These are phyloP conservation scores for Boletus bicolor DNA, from an alignment of 768 basidiomycete species.

Conservation along the genomic window DNA sequence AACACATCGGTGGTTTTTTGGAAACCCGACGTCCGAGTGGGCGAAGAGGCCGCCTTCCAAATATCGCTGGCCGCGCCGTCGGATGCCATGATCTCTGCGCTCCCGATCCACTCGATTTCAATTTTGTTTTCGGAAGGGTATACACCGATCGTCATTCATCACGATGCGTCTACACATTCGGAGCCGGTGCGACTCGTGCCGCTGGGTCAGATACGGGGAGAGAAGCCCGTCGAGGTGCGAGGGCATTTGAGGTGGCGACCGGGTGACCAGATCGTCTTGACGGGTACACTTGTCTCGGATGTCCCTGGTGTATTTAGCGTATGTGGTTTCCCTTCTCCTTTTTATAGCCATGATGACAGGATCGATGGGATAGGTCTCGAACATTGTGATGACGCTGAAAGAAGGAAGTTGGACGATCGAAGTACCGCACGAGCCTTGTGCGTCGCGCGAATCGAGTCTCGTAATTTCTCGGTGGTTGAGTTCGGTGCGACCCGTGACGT, in stretches of 20 bases:
- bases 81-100: slow-evolving; percentile 44
- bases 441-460: slow-evolving; percentile 32
- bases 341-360: not conserved
- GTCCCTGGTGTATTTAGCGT: slow-evolving; percentile 54
- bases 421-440: slow-evolving; percentile 49
- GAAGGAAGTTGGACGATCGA: slow-evolving; percentile 68
- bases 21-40: slow-evolving; percentile 57
- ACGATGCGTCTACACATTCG: slow-evolving; percentile 28
- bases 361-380: slow-evolving; percentile 32
- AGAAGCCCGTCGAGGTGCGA: slow-evolving; percentile 21
- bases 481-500: slow-evolving; percentile 50
- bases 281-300: slow-evolving; percentile 55
- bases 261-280: slow-evolving; percentile 53
- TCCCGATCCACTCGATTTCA: slow-evolving; percentile 60
- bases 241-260: slow-evolving; percentile 58
- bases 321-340: slow-evolving; percentile 14
- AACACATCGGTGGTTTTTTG: slow-evolving; percentile 69
- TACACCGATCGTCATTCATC: slow-evolving; percentile 51
- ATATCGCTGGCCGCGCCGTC: slow-evolving; percentile 56
- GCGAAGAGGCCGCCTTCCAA: slow-evolving; percentile 70
- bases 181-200: slow-evolving; percentile 31
- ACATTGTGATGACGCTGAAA: slow-evolving; percentile 49
- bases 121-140: slow-evolving; percentile 55
- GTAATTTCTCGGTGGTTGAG: slow-evolving; percentile 53
- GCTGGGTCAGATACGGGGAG: slow-evolving; percentile 46